A percentile compares a stretch with the other conserved stretches of the same genome.
These are phyloP conservation scores for Lyophyllum decastes DNA, from an alignment of 768 basidiomycete genomes.

Conservation along the genomic window DNA sequence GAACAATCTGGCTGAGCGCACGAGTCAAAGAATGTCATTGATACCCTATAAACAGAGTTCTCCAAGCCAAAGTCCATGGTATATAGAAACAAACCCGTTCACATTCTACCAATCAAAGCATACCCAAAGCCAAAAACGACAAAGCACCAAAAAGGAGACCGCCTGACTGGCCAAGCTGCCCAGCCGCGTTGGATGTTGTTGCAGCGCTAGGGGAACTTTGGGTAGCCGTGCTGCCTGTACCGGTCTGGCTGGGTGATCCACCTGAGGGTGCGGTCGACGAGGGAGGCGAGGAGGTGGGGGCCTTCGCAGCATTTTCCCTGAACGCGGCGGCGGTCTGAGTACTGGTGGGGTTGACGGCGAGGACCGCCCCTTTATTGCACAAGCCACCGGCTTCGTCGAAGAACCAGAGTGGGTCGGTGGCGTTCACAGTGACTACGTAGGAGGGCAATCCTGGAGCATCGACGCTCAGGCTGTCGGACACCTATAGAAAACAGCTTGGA, in stretches of 20 bases:
- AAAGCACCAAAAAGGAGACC: constrained; percentile 1
- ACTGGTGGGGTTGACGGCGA: constrained; percentile 37
- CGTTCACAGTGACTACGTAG: constrained; percentile 31
- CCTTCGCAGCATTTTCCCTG: constrained; percentile 36
- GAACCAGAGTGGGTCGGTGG: constrained; percentile 39
- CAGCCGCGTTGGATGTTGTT: constrained; percentile 11
- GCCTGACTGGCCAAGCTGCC: neutral
- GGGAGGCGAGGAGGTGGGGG: constrained; percentile 20
- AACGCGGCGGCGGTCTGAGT: constrained; percentile 34
- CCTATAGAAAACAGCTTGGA: constrained; percentile 16
- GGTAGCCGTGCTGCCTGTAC: constrained; percentile 6
- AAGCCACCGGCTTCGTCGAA: constrained; percentile 40
- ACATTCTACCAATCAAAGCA: neutral
- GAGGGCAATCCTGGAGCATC: constrained; percentile 36
- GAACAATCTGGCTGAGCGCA: neutral
- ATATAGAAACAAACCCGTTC: neutral
- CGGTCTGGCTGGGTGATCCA: neutral
- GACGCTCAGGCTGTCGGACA: constrained; percentile 29
- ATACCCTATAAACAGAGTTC: neutral
- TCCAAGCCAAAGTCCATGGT: neutral
- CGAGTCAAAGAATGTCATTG: constrained; percentile 4
- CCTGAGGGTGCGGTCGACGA: neutral
- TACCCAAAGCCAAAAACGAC: constrained; percentile 8
- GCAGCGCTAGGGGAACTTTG: constrained; percentile 4
- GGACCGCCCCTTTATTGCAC: constrained; percentile 37